Percentiles rank a stretch among this genome's conserved stretches.
These are phyloP conservation scores for Cyclocybe cylindracea DNA, from an alignment of 768 basidiomycete genomes.

Conservation along the genomic window DNA sequence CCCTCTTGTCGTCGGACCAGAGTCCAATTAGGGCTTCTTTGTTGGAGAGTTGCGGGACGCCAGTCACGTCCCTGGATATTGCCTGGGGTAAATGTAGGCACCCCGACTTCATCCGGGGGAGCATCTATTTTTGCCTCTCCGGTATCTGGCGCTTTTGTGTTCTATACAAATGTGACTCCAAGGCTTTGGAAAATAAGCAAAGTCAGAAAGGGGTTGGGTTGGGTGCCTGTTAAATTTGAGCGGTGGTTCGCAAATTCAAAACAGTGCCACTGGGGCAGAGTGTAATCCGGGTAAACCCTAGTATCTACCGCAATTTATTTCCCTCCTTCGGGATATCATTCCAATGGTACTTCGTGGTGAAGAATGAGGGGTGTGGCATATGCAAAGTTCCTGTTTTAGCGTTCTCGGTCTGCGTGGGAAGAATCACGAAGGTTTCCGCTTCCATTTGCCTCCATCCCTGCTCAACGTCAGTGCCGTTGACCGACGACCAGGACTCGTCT, in stretches of 20 bases:
- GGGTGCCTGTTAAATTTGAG: neutral
- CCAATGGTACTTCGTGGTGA: too few relatives aligned
- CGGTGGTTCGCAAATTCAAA: neutral
- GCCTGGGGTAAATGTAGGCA: too few relatives aligned
- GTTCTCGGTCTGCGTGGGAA: conserved; percentile 12
- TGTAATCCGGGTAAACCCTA: too few relatives aligned
- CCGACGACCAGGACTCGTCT: conserved; percentile 1
- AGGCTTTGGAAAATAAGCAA: conserved; percentile 19
- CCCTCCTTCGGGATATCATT: too few relatives aligned
- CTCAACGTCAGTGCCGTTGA: neutral
- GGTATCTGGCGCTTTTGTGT: conserved; percentile 1
- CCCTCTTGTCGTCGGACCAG: too few relatives aligned
- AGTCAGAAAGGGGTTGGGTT: conserved; percentile 17
- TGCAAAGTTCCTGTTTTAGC: neutral
- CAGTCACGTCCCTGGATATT: too few relatives aligned
- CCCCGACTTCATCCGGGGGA: neutral
- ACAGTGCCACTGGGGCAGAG: neutral
- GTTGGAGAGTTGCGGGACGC: too few relatives aligned
- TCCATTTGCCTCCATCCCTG: conserved; percentile 1
- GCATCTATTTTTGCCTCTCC: neutral
- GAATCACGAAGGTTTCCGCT: conserved; percentile 10
- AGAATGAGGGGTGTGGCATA: neutral
- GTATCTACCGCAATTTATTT: too few relatives aligned
- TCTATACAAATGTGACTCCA: conserved; percentile 8
- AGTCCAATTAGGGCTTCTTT: too few relatives aligned